Evolutionary conservation across 495 filamentous ascomycete genomes (phyloP).

Genomic region (Trichoderma orchidacearum): DNA sequence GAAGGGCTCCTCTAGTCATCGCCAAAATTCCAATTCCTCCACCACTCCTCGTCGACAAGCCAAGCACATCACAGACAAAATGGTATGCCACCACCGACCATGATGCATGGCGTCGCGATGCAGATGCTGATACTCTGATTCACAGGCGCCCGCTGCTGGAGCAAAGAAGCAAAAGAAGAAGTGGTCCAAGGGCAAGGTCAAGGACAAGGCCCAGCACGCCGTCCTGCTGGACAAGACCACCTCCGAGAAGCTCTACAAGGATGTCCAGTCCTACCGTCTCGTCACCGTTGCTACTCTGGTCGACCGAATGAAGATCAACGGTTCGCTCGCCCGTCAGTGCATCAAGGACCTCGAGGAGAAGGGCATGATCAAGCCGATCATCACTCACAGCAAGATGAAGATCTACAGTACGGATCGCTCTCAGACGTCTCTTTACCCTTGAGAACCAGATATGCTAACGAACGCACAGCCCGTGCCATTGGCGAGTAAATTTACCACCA

Average conservation of each 20-base stretch:
- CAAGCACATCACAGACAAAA: conserved; percentile 4
- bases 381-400: conserved; percentile 89
- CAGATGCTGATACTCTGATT: neutral
- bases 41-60: conserved; percentile 2
- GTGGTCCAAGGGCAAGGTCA: conserved; percentile 47
- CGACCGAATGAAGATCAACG: conserved; percentile 99
- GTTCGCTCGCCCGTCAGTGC: conserved; percentile 80
- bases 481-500: conserved; percentile 1
- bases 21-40: conserved; percentile 3
- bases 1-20: neutral
- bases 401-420: conserved; percentile 76
- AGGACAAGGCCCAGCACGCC: conserved; percentile 99
- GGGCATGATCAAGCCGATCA: conserved; percentile 96
- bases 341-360: conserved; percentile 93
- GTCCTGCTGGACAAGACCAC: conserved; percentile 67
- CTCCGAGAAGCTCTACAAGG: conserved; percentile 89
- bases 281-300: conserved; percentile 97
- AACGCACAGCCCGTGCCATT: neutral
- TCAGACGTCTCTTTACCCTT: too few species aligned
- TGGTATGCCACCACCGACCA: conserved; percentile 1
- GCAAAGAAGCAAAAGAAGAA: conserved; percentile 8
- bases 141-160: conserved; percentile 4
- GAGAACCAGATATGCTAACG: neutral
- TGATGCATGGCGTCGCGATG: neutral
- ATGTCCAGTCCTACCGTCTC: conserved; percentile 99